Percentiles rank a stretch among this genome's conserved stretches.
Evolutionary conservation across 2,329 filamentous ascomycete genomes (phyloP).

Genomic region (Pyrenophora seminiperda): DNA sequence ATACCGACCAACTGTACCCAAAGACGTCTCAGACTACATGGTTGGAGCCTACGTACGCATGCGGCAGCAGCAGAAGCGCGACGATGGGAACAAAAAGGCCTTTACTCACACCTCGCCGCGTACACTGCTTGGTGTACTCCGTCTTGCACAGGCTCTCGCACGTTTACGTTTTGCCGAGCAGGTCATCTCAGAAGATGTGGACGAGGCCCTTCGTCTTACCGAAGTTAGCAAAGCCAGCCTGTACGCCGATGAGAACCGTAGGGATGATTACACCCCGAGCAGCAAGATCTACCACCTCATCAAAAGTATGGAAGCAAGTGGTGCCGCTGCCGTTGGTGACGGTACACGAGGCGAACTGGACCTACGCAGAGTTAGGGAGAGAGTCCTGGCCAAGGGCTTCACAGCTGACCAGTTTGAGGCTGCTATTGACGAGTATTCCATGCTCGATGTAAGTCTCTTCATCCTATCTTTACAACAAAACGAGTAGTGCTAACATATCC

Average conservation of each 20-base stretch:
- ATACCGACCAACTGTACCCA: slow-evolving; percentile 84
- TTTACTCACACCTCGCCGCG: slow-evolving; percentile 94
- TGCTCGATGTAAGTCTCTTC: slow-evolving; percentile 74
- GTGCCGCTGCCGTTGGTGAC: slow-evolving; percentile 77
- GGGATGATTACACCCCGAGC: slow-evolving; percentile 75
- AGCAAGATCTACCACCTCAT: slow-evolving; percentile 96
- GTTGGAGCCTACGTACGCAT: slow-evolving; percentile 95
- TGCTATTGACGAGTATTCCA: slow-evolving; percentile 86
- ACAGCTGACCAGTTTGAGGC: slow-evolving; percentile 89
- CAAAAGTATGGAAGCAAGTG: slow-evolving; percentile 82
- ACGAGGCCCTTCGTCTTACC: slow-evolving; percentile 87
- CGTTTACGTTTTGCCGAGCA: slow-evolving; percentile 85
- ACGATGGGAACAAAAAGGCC: slow-evolving; percentile 87
- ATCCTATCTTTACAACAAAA: neutral
- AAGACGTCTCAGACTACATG: slow-evolving; percentile 90
- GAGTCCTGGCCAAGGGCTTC: slow-evolving; percentile 94
- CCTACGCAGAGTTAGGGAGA: slow-evolving; percentile 84
- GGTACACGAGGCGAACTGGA: slow-evolving; percentile 77
- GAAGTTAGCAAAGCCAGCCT: slow-evolving; percentile 94
- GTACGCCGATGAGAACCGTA: slow-evolving; percentile 67
- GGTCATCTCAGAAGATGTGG: slow-evolving; percentile 90
- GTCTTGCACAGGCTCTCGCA: slow-evolving; percentile 90
- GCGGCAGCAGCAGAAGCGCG: slow-evolving; percentile 87
- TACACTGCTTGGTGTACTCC: slow-evolving; percentile 89
- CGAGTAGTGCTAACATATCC: slow-evolving; percentile 35